These are phyloP conservation scores for Drechslera avenae DNA, from an alignment of 2,329 filamentous ascomycete species.

Conservation along the genomic window DNA sequence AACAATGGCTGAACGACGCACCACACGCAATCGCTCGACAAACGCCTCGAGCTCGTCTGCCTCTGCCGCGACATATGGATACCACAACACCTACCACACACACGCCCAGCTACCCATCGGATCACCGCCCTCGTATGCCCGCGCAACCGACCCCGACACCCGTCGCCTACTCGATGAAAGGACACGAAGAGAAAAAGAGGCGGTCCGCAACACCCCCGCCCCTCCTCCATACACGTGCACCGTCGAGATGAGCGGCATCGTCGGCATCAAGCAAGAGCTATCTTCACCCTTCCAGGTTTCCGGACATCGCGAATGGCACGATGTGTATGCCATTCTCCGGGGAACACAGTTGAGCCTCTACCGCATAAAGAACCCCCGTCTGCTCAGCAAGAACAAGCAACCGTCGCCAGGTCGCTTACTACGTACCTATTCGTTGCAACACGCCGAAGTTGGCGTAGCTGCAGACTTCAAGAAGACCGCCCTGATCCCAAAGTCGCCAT, in stretches of 20 bases:
- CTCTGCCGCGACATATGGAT: slow-evolving; percentile 41
- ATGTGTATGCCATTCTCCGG: slow-evolving; percentile 66
- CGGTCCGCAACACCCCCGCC: slow-evolving; percentile 20
- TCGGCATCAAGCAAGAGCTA: slow-evolving; percentile 68
- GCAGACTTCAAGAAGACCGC: slow-evolving; percentile 69
- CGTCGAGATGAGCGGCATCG: slow-evolving; percentile 37
- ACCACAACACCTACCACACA: slow-evolving; percentile 52
- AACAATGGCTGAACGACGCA: slow-evolving; percentile 14
- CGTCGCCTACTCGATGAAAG: slow-evolving; percentile 29
- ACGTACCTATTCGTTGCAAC: slow-evolving; percentile 72
- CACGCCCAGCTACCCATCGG: slow-evolving; percentile 37
- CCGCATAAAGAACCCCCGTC: slow-evolving; percentile 61
- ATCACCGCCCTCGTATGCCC: slow-evolving; percentile 41
- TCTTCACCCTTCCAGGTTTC: slow-evolving; percentile 67
- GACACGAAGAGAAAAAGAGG: slow-evolving; percentile 25
- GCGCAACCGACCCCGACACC: slow-evolving; percentile 29
- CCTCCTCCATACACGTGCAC: slow-evolving; percentile 47
- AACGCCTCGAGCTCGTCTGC: slow-evolving; percentile 22
- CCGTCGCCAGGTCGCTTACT: slow-evolving; percentile 63
- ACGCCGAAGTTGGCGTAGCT: slow-evolving; percentile 76
- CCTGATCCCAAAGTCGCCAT: slow-evolving; percentile 51
- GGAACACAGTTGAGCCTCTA: slow-evolving; percentile 72
- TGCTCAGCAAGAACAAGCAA: slow-evolving; percentile 55
- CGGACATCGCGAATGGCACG: slow-evolving; percentile 67
- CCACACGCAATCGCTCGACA: slow-evolving; percentile 22